Percentiles rank a stretch among this genome's conserved stretches.
phyloP scores from a whole-genome alignment of 1,284 basidiomycete species.

The Meripilus lineatus region DNA sequence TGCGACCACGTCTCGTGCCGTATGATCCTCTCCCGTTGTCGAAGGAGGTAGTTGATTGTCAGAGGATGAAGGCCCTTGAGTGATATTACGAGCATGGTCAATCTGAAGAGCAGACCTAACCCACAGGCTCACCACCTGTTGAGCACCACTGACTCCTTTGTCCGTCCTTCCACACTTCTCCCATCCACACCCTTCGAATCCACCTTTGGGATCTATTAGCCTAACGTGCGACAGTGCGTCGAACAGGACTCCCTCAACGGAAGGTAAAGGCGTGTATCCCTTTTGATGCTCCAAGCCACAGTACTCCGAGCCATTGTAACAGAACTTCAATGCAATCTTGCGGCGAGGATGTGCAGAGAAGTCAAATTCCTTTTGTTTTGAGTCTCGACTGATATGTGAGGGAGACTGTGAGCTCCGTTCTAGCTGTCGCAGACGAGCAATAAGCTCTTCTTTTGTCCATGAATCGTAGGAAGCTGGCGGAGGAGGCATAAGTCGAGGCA shows the following conservation, averaged over 20 bases:
- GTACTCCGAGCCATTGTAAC: conserved; percentile 91
- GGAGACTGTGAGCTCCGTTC: conserved; percentile 29
- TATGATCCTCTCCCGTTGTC: neutral
- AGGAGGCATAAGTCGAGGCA: conserved; percentile 17
- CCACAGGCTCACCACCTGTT: conserved; percentile 93
- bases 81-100: neutral
- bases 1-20: too few species aligned
- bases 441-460: conserved; percentile 66
- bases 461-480: conserved; percentile 36
- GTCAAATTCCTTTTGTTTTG: conserved; percentile 41
- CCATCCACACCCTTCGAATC: conserved; percentile 86
- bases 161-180: conserved; percentile 93
- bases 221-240: conserved; percentile 74
- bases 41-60: neutral
- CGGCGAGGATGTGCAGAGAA: conserved; percentile 69
- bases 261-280: conserved; percentile 68
- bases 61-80: neutral
- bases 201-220: conserved; percentile 69
- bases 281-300: conserved; percentile 85
- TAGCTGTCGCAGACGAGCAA: conserved; percentile 52
- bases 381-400: conserved; percentile 6
- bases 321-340: conserved; percentile 91
- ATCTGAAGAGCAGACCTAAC: conserved; percentile 59
- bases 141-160: conserved; percentile 90
- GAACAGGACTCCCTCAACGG: conserved; percentile 88